Conservation (phyloP, 148 eudicot genomes). For the Simmondsia chinensis region DNA sequence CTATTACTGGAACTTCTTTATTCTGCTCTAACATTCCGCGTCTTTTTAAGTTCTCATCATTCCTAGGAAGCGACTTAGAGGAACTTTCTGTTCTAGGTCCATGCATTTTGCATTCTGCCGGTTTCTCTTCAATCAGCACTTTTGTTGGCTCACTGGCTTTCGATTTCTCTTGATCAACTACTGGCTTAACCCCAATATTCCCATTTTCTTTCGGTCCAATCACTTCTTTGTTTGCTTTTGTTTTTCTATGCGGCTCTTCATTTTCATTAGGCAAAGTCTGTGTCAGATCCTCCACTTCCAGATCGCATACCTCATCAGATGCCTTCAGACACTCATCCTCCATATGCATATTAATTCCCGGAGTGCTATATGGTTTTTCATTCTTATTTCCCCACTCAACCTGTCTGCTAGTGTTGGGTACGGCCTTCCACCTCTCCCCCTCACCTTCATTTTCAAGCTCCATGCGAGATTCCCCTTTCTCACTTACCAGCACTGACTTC, state of each 20-base stretch:
- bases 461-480: constrained; percentile 14
- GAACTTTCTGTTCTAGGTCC: constrained; percentile 6
- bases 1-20: constrained; percentile 8
- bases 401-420: constrained; percentile 1
- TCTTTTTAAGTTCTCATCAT: constrained; percentile 14
- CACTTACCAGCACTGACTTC: constrained; percentile 3
- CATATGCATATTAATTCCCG: constrained; percentile 7
- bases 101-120: constrained; percentile 10
- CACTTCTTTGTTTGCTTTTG: constrained; percentile 10
- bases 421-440: constrained; percentile 5
- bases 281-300: constrained; percentile 9
- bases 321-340: constrained; percentile 16
- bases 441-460: constrained; percentile 4
- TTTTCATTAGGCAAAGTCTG: constrained; percentile 5
- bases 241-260: constrained; percentile 11
- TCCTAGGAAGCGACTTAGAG: constrained; percentile 12
- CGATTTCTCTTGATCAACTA: constrained; percentile 10
- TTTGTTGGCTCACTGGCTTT: constrained; percentile 19
- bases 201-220: constrained; percentile 7
- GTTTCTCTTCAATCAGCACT: constrained; percentile 15
- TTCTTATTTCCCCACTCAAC: constrained; percentile 14
- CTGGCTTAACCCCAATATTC: constrained; percentile 6
- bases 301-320: constrained; percentile 13
- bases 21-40: constrained; percentile 12
- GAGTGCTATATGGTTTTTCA: constrained; percentile 6